These are phyloP conservation scores for Pyrrhoderma noxium DNA, from an alignment of 1,284 basidiomycete genomes.

Conservation along the genomic window DNA sequence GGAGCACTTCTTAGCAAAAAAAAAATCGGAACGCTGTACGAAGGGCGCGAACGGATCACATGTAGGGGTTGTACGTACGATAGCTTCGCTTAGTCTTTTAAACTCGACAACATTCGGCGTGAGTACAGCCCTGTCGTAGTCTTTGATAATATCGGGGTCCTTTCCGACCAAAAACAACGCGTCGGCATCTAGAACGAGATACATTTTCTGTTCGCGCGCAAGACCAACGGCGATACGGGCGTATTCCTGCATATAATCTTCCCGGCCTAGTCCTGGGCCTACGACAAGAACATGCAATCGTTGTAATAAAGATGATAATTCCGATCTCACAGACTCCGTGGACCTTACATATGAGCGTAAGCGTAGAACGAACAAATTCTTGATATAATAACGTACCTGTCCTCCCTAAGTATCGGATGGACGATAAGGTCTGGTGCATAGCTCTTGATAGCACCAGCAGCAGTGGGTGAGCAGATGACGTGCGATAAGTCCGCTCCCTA, in stretches of 20 bases:
- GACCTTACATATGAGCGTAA: conserved; percentile 28
- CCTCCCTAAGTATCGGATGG: conserved; percentile 77
- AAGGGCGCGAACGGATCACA: neutral
- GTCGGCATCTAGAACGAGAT: conserved; percentile 91
- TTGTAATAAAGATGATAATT: conserved; percentile 66
- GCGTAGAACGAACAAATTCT: conserved; percentile 8
- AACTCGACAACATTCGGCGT: conserved; percentile 98
- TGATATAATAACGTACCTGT: conserved; percentile 32
- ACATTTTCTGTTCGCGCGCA: conserved; percentile 50
- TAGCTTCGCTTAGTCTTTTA: conserved; percentile 68
- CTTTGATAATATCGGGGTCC: conserved; percentile 67
- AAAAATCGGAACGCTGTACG: no score
- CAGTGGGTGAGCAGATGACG: conserved; percentile 91
- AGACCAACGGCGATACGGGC: conserved; percentile 50
- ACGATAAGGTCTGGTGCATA: conserved; percentile 96
- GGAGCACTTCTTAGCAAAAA: no score
- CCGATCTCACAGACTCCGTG: conserved; percentile 41
- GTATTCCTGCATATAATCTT: conserved; percentile 81
- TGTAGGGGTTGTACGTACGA: conserved; percentile 48
- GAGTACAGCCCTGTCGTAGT: conserved; percentile 75
- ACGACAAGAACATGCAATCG: conserved; percentile 90
- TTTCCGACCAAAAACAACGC: conserved; percentile 75
- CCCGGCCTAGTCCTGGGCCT: conserved; percentile 88
- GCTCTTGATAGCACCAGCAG: conserved; percentile 88
- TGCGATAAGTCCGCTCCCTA: conserved; percentile 93